These are phyloP conservation scores for Galerina sulciceps DNA, from an alignment of 768 basidiomycete species.

Conservation along the genomic window DNA sequence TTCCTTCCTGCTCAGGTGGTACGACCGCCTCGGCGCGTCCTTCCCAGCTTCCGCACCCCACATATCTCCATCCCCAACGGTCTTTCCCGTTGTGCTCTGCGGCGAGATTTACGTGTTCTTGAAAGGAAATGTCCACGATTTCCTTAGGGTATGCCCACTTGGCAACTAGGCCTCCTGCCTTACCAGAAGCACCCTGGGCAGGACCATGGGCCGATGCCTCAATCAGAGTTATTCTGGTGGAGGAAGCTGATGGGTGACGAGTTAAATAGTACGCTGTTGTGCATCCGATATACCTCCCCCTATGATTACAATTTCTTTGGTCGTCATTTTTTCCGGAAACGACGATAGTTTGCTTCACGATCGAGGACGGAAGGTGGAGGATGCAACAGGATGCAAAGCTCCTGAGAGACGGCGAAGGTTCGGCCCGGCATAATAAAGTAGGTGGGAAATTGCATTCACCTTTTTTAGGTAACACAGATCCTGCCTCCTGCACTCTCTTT, in stretches of 20 bases:
- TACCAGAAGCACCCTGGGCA: conserved; percentile 84
- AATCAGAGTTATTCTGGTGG: conserved; percentile 60
- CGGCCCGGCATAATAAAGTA: no score
- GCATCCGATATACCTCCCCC: conserved; percentile 90
- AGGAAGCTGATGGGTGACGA: conserved; percentile 48
- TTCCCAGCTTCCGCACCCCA: conserved; percentile 75
- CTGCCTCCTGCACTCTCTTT: no score
- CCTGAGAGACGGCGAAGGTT: background rate
- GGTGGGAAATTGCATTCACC: no score
- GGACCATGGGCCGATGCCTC: conserved; percentile 70
- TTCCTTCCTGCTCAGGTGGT: conserved; percentile 30
- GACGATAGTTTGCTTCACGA: background rate
- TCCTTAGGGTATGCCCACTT: conserved; percentile 83
- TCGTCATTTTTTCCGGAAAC: background rate
- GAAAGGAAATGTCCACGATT: conserved; percentile 71
- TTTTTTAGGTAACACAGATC: no score
- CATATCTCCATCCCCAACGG: conserved; percentile 85
- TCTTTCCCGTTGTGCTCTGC: conserved; percentile 66
- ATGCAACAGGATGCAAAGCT: no score
- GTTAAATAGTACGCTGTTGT: conserved; percentile 83
- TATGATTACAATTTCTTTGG: conserved; percentile 67
- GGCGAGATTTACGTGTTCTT: conserved; percentile 77
- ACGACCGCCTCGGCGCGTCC: conserved; percentile 52
- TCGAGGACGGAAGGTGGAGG: background rate
- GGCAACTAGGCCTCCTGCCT: conserved; percentile 85